Base-by-base conservation (phyloP, 2,329 filamentous ascomycete species). In the Aspergillus sp. region DNA sequence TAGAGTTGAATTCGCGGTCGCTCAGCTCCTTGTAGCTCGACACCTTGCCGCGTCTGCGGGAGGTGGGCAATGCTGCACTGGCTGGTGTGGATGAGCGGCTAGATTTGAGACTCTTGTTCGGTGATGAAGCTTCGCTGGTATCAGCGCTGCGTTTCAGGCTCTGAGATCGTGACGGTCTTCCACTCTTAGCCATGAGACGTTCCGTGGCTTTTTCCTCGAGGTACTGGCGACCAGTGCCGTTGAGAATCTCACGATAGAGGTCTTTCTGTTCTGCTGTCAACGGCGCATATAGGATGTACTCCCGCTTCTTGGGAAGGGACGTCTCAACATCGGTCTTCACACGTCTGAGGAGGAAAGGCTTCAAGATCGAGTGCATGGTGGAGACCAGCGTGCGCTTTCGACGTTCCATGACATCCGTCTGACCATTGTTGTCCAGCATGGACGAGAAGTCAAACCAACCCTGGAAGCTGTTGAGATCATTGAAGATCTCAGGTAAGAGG, bases 361-460 rank as follows among this genome's bases (percentile, higher is more conserved):
- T 97, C 0, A 99, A 78, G 23, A 99, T 93, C 0, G 94, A 87
- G 71, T 99, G 95, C 59, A 99, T 90, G 64, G 94, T 97, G 55
- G 92, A 88, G 1, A 96, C 89, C 1, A 95, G 79, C 54, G 89
- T 90, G 63, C 90, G 87, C 70, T 91, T 91, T 53, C 89, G 86
- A 57, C 91, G 87, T 69, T 96, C 90, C 3, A 89, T 88, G 55
- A 96, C 89, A 48, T 93, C 87, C 53, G 91, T 87, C 1, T 92
- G 90, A 0, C 87, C 88, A 38, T 89, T 84, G 65, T 93, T 91
- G 61, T 98, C 91, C 58, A 96, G 87, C 1, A 99, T 82, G 7
- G 92, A 93, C 0, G 91, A 95, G 69, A 99, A 99, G 74, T 99
- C 94, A 64, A 99, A 99, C 93, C 94, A 98, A 1, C 88, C 88